phyloP scores from a whole-genome alignment of 1,284 basidiomycete species.

The Malassezia obtusa region DNA sequence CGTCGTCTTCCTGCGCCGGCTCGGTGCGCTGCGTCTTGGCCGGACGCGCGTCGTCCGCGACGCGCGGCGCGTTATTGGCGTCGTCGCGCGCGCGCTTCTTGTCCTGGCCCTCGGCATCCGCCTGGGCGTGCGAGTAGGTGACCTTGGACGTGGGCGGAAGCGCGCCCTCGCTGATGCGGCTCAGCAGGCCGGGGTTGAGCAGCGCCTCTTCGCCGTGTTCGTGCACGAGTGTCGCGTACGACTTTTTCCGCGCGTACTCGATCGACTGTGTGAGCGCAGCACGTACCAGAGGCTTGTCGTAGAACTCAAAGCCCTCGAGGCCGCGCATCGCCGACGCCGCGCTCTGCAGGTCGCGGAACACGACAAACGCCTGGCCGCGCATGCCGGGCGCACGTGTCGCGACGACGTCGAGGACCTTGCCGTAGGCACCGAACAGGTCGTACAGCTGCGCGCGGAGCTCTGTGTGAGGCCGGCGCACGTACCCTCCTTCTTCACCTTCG shows the following conservation, averaged over 20 bases:
- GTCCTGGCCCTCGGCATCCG: conserved; percentile 60
- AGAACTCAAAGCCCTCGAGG: conserved; percentile 82
- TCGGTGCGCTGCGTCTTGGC: conserved; percentile 20
- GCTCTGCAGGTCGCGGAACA: conserved; percentile 76
- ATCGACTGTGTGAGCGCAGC: conserved; percentile 50
- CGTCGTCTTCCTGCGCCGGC: conserved; percentile 53
- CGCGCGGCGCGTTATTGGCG: conserved; percentile 15
- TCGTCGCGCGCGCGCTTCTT: conserved; percentile 55
- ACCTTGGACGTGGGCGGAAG: conserved; percentile 17
- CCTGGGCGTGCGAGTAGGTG: conserved; percentile 50
- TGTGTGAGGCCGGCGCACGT: conserved; percentile 27
- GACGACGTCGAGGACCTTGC: conserved; percentile 82
- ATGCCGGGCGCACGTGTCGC: conserved; percentile 79
- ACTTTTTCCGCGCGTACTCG: conserved; percentile 73
- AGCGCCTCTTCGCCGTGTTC: conserved; percentile 33
- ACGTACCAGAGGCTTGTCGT: conserved; percentile 77
- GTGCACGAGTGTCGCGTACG: conserved; percentile 59
- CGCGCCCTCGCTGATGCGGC: conserved; percentile 19
- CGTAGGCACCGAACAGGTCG: conserved; percentile 83
- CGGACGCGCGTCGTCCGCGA: conserved; percentile 16
- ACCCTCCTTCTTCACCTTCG: conserved; percentile 80
- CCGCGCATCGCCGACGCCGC: conserved; percentile 83
- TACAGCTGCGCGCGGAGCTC: conserved; percentile 76
- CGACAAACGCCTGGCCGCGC: conserved; percentile 91
- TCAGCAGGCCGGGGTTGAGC: conserved; percentile 21